Percentiles rank a stretch among this genome's conserved stretches.
These are phyloP conservation scores for Excoecaria agallocha DNA, from an alignment of 345 rosid genomes.

Conservation along the genomic window DNA sequence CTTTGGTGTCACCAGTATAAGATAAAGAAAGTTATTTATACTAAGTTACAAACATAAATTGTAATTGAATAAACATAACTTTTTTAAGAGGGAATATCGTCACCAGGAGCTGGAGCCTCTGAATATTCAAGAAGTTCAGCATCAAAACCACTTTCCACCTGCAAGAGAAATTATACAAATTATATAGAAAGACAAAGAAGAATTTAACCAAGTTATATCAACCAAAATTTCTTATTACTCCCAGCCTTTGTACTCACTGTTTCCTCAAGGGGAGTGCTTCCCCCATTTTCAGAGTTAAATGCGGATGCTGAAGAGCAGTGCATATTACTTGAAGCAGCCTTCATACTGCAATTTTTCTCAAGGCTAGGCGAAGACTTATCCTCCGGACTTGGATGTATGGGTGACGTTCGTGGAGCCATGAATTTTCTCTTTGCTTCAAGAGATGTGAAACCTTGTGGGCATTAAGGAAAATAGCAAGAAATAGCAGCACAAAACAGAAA, in stretches of 20 bases:
- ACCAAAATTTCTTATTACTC: slow-evolving; percentile 9
- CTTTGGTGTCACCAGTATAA: slow-evolving; percentile 19
- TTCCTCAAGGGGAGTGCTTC: slow-evolving; percentile 21
- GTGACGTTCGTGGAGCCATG: slow-evolving; percentile 59
- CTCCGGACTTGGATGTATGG: slow-evolving; percentile 38
- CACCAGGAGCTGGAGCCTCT: slow-evolving; percentile 37
- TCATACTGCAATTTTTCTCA: slow-evolving; percentile 20
- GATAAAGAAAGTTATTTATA: slow-evolving; percentile 9
- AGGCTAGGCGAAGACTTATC: slow-evolving; percentile 38
- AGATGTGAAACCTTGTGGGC: slow-evolving; percentile 68
- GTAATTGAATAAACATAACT: slow-evolving; percentile 2
- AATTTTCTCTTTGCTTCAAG: slow-evolving; percentile 77
- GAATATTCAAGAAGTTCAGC: slow-evolving; percentile 22
- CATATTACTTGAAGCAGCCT: slow-evolving; percentile 35
- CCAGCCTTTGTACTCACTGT: slow-evolving; percentile 39
- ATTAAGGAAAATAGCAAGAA: slow-evolving; percentile 43
- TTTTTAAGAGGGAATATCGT: slow-evolving; percentile 17
- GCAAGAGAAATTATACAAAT: slow-evolving; percentile 16
- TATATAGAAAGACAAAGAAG: slow-evolving; percentile 2
- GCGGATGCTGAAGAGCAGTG: slow-evolving; percentile 24
- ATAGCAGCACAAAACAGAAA: not conserved
- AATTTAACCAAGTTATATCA: slow-evolving; percentile 10
- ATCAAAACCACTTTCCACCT: slow-evolving; percentile 46
- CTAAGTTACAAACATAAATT: not conserved
- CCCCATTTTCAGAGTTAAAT: slow-evolving; percentile 16